Base-by-base conservation (phyloP, 192 early-diverging fungal genomes). In the Backusella mclennaniae region DNA sequence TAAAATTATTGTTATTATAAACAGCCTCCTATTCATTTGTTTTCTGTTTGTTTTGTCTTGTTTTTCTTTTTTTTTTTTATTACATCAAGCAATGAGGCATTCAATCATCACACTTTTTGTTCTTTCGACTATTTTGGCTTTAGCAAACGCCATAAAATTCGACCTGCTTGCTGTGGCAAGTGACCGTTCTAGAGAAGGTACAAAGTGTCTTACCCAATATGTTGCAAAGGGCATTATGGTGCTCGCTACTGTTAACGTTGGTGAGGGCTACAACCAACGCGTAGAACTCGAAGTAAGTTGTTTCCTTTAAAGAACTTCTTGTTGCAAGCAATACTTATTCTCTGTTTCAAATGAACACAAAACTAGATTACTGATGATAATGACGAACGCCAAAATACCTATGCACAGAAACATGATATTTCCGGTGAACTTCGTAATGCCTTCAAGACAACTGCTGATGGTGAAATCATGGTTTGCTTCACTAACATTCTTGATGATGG, bases 371-470 rank as follows among this genome's bases (percentile, higher is more conserved):
- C 86, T 75, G 96, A 97, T 83, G 88, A 93, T 79, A 89, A 90
- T 46, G 56, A 63, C 12, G 72, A 84, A n/a, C 80, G 87, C 59
- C 78, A 83, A 59, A 95, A 94, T 82, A 87, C 91, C 38, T 92
- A 95, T 80, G 91, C 85, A 35, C 87, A 83, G 35, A 92, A 94
- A 80, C 84, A 82, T 68, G 85, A 89, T 78, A 52, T 90, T 67
- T 80, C 85, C n/a, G 91, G 88, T 14, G 92, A 89, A 33, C 76
- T 70, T 46, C 76, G 81, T 84, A 56, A 90, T 72, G 87, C 89
- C 19, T 95, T 98, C 80, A 93, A 90, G 69, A 96, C 94, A 33
- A 94, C 95, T 80, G 87, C 87, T n/a, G 92, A 96, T 73, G 93
- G 94, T 17, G 89, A 94, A 77, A 85, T 98, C 21, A 82, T 91